These are phyloP conservation scores for Acacia concinna DNA, from an alignment of 331 rosid genomes.

Conservation along the genomic window DNA sequence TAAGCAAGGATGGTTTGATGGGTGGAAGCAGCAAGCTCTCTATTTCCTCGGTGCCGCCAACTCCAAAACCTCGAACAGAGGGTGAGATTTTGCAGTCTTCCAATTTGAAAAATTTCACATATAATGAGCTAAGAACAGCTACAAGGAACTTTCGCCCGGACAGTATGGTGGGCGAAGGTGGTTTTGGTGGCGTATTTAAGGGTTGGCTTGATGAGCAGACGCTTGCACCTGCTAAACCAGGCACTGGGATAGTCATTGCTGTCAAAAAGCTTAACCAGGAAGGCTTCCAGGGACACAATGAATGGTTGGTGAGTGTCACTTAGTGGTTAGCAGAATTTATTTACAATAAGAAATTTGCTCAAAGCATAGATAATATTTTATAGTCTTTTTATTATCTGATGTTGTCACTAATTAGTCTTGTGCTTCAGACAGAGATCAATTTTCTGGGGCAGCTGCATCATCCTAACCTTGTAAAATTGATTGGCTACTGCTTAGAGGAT, in stretches of 20 bases:
- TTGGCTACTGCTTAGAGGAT: slow-evolving; percentile 95
- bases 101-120: slow-evolving; percentile 68
- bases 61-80: slow-evolving; percentile 81
- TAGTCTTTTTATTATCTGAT: slow-evolving; percentile 5
- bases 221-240: slow-evolving; percentile 67
- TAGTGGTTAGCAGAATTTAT: neutral
- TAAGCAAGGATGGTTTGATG: slow-evolving; percentile 40
- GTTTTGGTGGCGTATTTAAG: slow-evolving; percentile 85
- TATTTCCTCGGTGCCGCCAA: slow-evolving; percentile 51
- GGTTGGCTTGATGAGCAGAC: slow-evolving; percentile 87
- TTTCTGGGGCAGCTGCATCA: slow-evolving; percentile 91
- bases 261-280: slow-evolving; percentile 90
- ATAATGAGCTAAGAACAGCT: slow-evolving; percentile 71
- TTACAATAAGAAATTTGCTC: slow-evolving; percentile 16
- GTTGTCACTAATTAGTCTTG: slow-evolving; percentile 32
- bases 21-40: slow-evolving; percentile 49
- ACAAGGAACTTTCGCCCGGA: slow-evolving; percentile 91
- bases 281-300: slow-evolving; percentile 87
- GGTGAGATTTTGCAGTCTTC: slow-evolving; percentile 84
- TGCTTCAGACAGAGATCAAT: slow-evolving; percentile 80
- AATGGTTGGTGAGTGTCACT: slow-evolving; percentile 88
- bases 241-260: slow-evolving; percentile 84
- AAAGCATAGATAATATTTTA: slow-evolving; percentile 19
- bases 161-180: slow-evolving; percentile 94
- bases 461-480: slow-evolving; percentile 85